phyloP scores from a whole-genome alignment of 2,329 filamentous ascomycete species.

The Corynespora cassiicola region DNA sequence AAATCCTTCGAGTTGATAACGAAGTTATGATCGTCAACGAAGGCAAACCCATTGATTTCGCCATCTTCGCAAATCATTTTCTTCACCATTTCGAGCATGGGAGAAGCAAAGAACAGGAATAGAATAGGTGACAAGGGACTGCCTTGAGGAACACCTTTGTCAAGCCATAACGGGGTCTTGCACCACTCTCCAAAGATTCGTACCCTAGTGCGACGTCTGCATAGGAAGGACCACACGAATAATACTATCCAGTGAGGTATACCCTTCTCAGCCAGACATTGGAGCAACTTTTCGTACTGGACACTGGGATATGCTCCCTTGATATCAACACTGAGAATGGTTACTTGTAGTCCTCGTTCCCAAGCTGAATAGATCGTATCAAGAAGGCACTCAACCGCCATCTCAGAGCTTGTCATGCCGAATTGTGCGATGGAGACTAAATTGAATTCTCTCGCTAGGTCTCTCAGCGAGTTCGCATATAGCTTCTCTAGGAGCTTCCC shows the following conservation, averaged over 20 bases:
- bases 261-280: not conserved
- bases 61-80: not conserved
- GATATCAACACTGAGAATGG: constrained; percentile 3
- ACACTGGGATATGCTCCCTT: constrained; percentile 7
- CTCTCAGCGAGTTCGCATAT: constrained; percentile 20
- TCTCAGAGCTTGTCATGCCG: too few relatives aligned
- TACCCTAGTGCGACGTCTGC: constrained; percentile 1
- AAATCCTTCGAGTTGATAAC: too few relatives aligned
- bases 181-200: constrained; percentile 3
- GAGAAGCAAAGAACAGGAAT: constrained; percentile 4
- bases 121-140: constrained; percentile 1
- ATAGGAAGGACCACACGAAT: constrained; percentile 5
- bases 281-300: constrained; percentile 1
- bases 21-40: constrained; percentile 3
- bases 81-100: not conserved
- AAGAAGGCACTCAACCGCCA: not conserved
- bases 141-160: constrained; percentile 5
- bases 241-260: constrained; percentile 8
- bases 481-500: constrained; percentile 31
- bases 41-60: constrained; percentile 1
- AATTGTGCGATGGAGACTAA: constrained; percentile 4
- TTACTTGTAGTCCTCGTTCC: not conserved
- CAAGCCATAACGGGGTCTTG: too few relatives aligned
- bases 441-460: constrained; percentile 7
- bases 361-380: constrained; percentile 3